phyloP scores from a whole-genome alignment of 768 basidiomycete species.

The Multifurca ochricompacta region DNA sequence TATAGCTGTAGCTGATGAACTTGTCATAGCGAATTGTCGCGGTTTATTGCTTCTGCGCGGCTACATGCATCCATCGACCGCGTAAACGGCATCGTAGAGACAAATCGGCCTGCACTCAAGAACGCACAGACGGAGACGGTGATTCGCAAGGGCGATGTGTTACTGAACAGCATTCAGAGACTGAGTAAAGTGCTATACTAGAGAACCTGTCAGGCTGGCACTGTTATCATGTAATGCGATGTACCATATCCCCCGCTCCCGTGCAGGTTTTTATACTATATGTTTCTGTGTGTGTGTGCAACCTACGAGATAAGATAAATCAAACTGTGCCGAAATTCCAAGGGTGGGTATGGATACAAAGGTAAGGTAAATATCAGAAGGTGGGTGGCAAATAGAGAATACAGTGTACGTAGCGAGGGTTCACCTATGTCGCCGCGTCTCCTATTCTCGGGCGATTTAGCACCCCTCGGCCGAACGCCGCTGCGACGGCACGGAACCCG shows the following conservation, averaged over 20 bases:
- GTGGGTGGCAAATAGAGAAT: background rate
- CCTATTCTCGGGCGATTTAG: conserved; percentile 31
- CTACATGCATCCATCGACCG: conserved; percentile 89
- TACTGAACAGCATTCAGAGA: conserved; percentile 81
- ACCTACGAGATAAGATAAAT: background rate
- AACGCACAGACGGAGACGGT: conserved; percentile 87
- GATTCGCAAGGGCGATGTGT: conserved; percentile 85
- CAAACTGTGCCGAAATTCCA: background rate
- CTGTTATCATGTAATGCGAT: background rate
- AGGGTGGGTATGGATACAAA: background rate
- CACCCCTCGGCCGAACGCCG: conserved; percentile 62
- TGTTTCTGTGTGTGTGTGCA: background rate
- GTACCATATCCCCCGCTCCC: conserved; percentile 5
- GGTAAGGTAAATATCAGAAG: background rate
- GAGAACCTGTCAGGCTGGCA: background rate
- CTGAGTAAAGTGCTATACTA: conserved; percentile 81
- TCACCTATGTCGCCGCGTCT: conserved; percentile 10
- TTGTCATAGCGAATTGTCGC: conserved; percentile 67
- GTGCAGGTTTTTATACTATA: background rate
- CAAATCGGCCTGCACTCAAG: conserved; percentile 69
- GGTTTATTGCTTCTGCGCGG: conserved; percentile 83
- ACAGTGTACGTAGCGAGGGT: too few species aligned
- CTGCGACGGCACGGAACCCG: conserved; percentile 65
- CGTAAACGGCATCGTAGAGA: conserved; percentile 91
- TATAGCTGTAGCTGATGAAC: background rate